Evolutionary conservation across 768 basidiomycete species (phyloP).

Genomic region (Boletus rufocinnamomeus): DNA sequence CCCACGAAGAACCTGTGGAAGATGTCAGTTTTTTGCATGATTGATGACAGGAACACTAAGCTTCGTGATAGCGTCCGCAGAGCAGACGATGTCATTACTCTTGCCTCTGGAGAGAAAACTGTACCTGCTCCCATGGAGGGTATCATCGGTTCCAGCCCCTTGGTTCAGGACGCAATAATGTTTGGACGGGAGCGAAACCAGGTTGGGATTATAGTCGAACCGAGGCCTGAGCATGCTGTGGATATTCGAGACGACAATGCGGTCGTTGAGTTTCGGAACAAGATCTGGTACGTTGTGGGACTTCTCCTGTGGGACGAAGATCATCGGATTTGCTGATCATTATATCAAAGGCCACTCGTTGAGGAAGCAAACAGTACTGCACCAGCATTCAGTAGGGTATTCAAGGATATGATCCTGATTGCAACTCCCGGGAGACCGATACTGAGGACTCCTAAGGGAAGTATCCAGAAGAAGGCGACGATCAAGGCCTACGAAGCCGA

Average conservation of each 20-base stretch:
- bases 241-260: constrained; percentile 14
- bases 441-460: constrained; percentile 36
- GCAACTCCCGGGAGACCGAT: constrained; percentile 42
- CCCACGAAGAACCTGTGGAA: constrained; percentile 47
- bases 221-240: constrained; percentile 16
- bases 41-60: not conserved
- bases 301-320: not conserved
- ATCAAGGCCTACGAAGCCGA: constrained; percentile 24
- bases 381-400: constrained; percentile 43
- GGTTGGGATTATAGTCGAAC: constrained; percentile 36
- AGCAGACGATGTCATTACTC: constrained; percentile 36
- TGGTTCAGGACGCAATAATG: constrained; percentile 28
- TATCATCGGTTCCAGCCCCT: constrained; percentile 22
- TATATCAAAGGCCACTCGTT: constrained; percentile 33
- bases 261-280: constrained; percentile 15
- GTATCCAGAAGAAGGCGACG: constrained; percentile 18
- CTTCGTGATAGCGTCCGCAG: constrained; percentile 38
- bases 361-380: constrained; percentile 42
- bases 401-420: constrained; percentile 54
- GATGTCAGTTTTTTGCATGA: constrained; percentile 31
- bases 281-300: constrained; percentile 25
- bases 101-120: constrained; percentile 36
- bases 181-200: constrained; percentile 36
- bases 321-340: not conserved
- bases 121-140: constrained; percentile 36